A percentile compares a stretch with the other conserved stretches of the same genome.
Evolutionary conservation across 192 early-diverging fungal species (phyloP).

Genomic region (Powellomyces hirtus): DNA sequence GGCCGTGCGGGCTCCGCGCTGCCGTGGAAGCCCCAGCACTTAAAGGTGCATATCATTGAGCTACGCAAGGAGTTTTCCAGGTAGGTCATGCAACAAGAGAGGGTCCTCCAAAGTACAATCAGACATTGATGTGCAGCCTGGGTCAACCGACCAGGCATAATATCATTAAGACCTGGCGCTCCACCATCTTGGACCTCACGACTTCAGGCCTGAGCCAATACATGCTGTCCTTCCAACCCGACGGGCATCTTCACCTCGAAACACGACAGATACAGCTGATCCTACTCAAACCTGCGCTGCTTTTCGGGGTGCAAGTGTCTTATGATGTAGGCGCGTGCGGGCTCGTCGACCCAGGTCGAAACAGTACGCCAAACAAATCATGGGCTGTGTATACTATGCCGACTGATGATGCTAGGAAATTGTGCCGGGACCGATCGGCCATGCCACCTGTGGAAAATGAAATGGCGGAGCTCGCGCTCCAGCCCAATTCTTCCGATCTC

Average conservation of each 20-base stretch:
- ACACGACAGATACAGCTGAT: constrained; percentile 37
- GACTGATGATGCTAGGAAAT: neutral
- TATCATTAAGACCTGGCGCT: constrained; percentile 43
- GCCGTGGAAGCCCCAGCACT: constrained; percentile 33
- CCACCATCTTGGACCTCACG: constrained; percentile 33
- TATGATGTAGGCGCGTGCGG: constrained; percentile 38
- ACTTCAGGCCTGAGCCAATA: constrained; percentile 30
- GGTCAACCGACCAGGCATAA: too few relatives aligned
- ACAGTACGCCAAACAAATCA: neutral
- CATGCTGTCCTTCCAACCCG: constrained; percentile 24
- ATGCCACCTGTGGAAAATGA: neutral
- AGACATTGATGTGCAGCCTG: too few relatives aligned
- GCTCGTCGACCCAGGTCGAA: constrained; percentile 28
- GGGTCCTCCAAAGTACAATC: too few relatives aligned
- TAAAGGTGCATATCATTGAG: constrained; percentile 33
- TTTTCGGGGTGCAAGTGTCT: constrained; percentile 30
- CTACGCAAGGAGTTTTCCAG: constrained; percentile 33
- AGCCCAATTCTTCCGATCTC: constrained; percentile 24
- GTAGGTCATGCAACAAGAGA: too few relatives aligned
- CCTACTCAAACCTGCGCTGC: constrained; percentile 36
- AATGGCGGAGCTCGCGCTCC: constrained; percentile 31
- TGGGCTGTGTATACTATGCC: constrained; percentile 7
- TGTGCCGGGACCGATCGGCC: neutral
- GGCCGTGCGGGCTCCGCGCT: constrained; percentile 44
- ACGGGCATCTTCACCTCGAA: constrained; percentile 37